phyloP scores from a whole-genome alignment of 331 rosid species.

The Rosa hybrid region DNA sequence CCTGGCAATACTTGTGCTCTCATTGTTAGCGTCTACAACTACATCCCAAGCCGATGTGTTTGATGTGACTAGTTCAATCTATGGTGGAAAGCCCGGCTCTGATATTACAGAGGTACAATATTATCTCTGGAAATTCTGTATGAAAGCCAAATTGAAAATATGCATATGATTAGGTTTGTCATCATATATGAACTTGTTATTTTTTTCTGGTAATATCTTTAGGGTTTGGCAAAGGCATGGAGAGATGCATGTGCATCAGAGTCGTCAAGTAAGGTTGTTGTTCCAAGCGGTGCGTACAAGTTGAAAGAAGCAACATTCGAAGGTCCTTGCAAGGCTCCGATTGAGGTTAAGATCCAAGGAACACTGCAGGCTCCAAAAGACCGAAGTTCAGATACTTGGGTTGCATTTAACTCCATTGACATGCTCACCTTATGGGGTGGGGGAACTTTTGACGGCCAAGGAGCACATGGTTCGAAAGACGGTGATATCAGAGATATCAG shows the following conservation, averaged over 20 bases:
- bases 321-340: not conserved
- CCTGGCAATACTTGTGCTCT: not conserved
- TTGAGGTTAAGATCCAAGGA: not conserved
- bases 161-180: no score
- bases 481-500: not conserved
- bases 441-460: not conserved
- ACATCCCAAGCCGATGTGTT: not conserved
- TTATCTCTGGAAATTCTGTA: not conserved
- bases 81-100: not conserved
- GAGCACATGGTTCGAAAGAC: not conserved
- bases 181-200: not conserved
- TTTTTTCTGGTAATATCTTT: not conserved
- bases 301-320: not conserved
- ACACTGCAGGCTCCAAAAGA: not conserved
- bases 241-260: not conserved
- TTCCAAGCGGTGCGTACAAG: not conserved
- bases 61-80: not conserved
- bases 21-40: not conserved
- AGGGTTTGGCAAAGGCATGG: not conserved
- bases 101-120: not conserved
- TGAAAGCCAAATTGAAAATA: no score
- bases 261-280: not conserved
- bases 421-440: not conserved
- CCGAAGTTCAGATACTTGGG: not conserved
- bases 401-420: not conserved